Percentiles rank a stretch among this genome's conserved stretches.
phyloP scores from a whole-genome alignment of 768 basidiomycete genomes.

The Pleurotus pulmonarius region DNA sequence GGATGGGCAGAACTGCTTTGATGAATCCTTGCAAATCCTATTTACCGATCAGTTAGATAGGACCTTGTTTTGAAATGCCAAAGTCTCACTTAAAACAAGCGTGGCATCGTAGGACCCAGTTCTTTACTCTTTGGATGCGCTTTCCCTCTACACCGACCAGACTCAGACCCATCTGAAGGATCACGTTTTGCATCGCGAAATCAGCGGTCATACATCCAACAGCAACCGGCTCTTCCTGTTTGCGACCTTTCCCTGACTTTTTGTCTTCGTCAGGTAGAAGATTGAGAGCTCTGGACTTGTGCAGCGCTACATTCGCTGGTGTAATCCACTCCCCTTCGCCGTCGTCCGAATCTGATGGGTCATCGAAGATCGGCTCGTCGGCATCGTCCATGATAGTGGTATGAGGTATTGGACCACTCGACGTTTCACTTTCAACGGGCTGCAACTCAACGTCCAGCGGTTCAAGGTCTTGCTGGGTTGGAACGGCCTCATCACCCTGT shows the following conservation, averaged over 20 bases:
- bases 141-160: constrained; percentile 89
- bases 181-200: constrained; percentile 98
- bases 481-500: not conserved
- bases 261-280: constrained; percentile 60
- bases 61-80: not conserved
- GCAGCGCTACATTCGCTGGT: constrained; percentile 74
- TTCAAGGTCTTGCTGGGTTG: constrained; percentile 24
- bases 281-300: constrained; percentile 86
- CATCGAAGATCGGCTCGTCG: constrained; percentile 55
- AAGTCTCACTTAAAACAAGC: constrained; percentile 94
- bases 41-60: too few relatives aligned
- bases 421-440: constrained; percentile 14
- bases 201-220: constrained; percentile 97
- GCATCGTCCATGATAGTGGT: constrained; percentile 16
- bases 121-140: constrained; percentile 86
- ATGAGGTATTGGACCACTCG: constrained; percentile 7
- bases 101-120: constrained; percentile 95
- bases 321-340: constrained; percentile 98
- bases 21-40: constrained; percentile 93
- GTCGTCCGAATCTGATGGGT: constrained; percentile 75
- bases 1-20: constrained; percentile 95
- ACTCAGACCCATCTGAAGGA: constrained; percentile 90
- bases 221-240: constrained; percentile 40
- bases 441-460: constrained; percentile 45
- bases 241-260: constrained; percentile 32